Evolutionary conservation across 1,284 basidiomycete species (phyloP).

Genomic region (Nidula niveotomentosa): DNA sequence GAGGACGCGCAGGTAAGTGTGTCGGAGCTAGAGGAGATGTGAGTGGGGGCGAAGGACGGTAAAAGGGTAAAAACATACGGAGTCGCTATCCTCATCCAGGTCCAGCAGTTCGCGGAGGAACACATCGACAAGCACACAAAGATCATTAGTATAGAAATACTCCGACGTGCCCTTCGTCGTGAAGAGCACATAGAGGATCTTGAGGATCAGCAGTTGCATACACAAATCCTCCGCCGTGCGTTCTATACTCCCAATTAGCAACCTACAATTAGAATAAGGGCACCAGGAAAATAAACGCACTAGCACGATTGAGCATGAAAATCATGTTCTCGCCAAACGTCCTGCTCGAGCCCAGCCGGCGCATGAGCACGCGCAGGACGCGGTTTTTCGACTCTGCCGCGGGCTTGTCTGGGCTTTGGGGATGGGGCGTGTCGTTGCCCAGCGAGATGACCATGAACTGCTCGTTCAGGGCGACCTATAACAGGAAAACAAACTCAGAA

Average conservation of each 20-base stretch:
- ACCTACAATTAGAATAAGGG: not conserved
- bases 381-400: constrained; percentile 59
- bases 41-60: not conserved
- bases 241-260: constrained; percentile 41
- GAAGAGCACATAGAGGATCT: constrained; percentile 94
- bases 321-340: constrained; percentile 99
- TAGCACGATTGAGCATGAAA: constrained; percentile 96
- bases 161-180: constrained; percentile 92
- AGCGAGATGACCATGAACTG: constrained; percentile 93
- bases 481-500: not conserved
- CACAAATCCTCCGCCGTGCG: constrained; percentile 88
- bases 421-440: constrained; percentile 19
- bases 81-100: constrained; percentile 91
- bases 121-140: constrained; percentile 95
- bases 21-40: constrained; percentile 66
- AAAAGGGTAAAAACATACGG: constrained; percentile 51
- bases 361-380: constrained; percentile 82
- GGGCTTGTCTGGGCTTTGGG: not conserved
- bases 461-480: constrained; percentile 90
- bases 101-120: constrained; percentile 92
- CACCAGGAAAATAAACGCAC: constrained; percentile 46
- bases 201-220: constrained; percentile 94
- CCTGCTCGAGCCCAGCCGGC: constrained; percentile 81
- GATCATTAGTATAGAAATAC: constrained; percentile 98
- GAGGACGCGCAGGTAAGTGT: constrained; percentile 95